Base-by-base conservation (phyloP, 192 early-diverging fungal species). In the Backusella tarrabulga region DNA sequence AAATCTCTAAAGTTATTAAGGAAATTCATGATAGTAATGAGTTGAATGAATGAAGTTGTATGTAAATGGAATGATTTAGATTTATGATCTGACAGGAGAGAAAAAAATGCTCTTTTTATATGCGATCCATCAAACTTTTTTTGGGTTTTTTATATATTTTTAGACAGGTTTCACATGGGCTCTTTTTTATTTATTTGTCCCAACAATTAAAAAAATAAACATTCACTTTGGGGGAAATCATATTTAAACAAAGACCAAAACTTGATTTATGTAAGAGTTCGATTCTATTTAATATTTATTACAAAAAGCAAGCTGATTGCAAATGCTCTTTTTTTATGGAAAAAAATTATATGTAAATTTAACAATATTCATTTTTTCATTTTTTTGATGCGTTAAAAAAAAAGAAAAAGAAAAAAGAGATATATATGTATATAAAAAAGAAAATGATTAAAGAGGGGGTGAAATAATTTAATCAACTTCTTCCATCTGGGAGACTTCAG, bases 401-500 rank as follows among this genome's bases (percentile, higher is more conserved):
- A 34, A 69, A 69, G 12, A 40, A 34, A 40, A 34, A 40, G 36
- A 40, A 69, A 69, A 32, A 32, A 32, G 32, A 32, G 15, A 50
- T n/a, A 50, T 50, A 50, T 50, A 50, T 50, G 46, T 36, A 69
- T 34, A 34, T 34, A 69, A 34, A 36, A 38, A 71, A 71, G 38
- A n/a, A 71, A 71, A 5, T 15, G 38, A 71, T 40, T 23, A 23
- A 21, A 71, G 23, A 63, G 56, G 26, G 56, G 56, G n/a, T 74
- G 15, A 68, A 21, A 15, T 56, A 35, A 72, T 80, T 84, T 92
- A 92, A 82, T 92, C 91, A 34, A 90, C 88, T 84, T 92, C 89
- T 84, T 92, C 91, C 91, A 90, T 92, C 80, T 87, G 87, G 70
- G 88, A 89, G 72, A 86, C 85, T 67, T 84, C 86, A 74, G 85